phyloP scores from a whole-genome alignment of 192 early-diverging fungal genomes.

The Coemansia brasiliensis region DNA sequence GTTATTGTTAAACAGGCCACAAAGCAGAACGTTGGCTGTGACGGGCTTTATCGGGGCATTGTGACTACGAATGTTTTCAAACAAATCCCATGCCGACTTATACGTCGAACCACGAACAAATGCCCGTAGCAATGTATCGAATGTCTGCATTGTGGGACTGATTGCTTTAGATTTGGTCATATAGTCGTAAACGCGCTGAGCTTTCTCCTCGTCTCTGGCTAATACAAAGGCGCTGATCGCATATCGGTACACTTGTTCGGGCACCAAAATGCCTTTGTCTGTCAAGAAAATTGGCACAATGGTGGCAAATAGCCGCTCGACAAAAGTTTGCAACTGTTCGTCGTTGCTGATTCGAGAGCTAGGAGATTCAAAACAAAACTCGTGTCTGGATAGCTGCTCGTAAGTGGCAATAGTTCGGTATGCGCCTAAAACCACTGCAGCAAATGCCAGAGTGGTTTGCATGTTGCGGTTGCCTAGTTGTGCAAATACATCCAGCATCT shows the following conservation, averaged over 20 bases:
- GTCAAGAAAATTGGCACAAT: slow-evolving; percentile 8
- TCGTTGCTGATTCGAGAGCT: neutral
- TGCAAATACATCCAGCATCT: slow-evolving; percentile 22
- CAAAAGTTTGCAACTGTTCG: slow-evolving; percentile 3
- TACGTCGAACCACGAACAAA: slow-evolving; percentile 23
- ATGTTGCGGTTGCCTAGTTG: slow-evolving; percentile 3
- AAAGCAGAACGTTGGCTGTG: slow-evolving; percentile 27
- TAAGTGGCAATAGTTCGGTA: slow-evolving; percentile 15
- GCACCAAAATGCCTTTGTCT: neutral
- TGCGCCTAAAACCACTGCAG: slow-evolving; percentile 9
- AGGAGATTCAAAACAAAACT: neutral
- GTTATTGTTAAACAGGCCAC: slow-evolving; percentile 16
- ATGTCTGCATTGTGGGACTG: slow-evolving; percentile 35
- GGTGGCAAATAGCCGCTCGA: neutral
- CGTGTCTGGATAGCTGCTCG: neutral
- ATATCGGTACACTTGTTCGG: slow-evolving; percentile 33
- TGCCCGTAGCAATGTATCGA: slow-evolving; percentile 26
- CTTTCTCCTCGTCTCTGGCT: slow-evolving; percentile 16
- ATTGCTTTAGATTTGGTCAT: slow-evolving; percentile 17
- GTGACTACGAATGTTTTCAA: slow-evolving; percentile 11
- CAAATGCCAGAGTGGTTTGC: slow-evolving; percentile 13
- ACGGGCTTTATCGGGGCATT: slow-evolving; percentile 15
- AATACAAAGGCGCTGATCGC: slow-evolving; percentile 36
- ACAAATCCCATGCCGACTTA: slow-evolving; percentile 7
- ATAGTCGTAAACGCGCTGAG: slow-evolving; percentile 35